Evolutionary conservation across 495 filamentous ascomycete genomes (phyloP), one percentile per base, ranked within the genome.

Genomic region (Penicillium waksmanii): DNA sequence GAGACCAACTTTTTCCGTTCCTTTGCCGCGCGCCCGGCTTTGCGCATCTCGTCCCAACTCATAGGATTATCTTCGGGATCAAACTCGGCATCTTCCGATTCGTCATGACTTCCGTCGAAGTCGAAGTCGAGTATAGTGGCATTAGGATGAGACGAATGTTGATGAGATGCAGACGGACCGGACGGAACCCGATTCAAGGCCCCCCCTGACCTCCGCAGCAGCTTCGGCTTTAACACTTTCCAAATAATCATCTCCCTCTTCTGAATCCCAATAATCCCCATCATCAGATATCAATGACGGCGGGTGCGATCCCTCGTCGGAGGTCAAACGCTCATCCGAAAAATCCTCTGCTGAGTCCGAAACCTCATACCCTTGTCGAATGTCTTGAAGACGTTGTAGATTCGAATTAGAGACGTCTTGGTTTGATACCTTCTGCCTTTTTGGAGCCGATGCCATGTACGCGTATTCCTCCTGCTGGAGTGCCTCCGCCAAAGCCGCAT

Each of bases 1-100:
- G 77, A 73, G 65, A 93, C 89, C 7, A 97, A 85, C 55, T 86
- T 87, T 57, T 74, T 72, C 17, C 87, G 81, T 62, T 88, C 85
- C 65, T 69, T 44, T 9, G 8, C 17, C 42, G n/a, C n/a, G 7
- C 42, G 42, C 17, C 17, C 8, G n/a, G n/a, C 17, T 44, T 44
- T 44, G 17, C 42, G 42, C 42, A 5, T 17, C 8, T 44, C 42
- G 17, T 44, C 42, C 42, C 42, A 44, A n/a, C 42, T 44, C n/a
- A 19, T 12, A 2, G 36, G 36, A n/a, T 0, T 6, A 0, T 40
- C 36, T 1, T 40, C 36, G 15, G 36, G 36, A 40, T 40, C 36
- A 40, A 40, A 0, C 10, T 40, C 36, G 15, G 36, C 7, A n/a
- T 40, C 27, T 31, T 38, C 36, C 12, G 36, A 38, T 13, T 38